Percentiles rank a stretch among this genome's conserved stretches.
Conservation (phyloP, 208 protist genomes). For the Trypanosoma avium region DNA sequence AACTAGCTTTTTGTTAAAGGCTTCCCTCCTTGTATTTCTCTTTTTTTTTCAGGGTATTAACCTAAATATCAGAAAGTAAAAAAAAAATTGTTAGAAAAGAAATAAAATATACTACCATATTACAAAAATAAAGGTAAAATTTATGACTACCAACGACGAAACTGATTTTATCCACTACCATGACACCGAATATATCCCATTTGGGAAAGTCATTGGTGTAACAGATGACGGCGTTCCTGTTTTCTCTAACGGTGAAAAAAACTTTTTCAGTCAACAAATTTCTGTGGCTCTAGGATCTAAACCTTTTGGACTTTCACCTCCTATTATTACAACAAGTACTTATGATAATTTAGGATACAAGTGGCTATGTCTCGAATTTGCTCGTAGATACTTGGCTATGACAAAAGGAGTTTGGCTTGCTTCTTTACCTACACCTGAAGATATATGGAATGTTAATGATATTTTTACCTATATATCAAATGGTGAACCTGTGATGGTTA, state of each 20-base stretch:
- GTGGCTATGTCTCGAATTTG: conserved; percentile 78
- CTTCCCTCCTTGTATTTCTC: no score
- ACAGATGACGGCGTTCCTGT: conserved; percentile 65
- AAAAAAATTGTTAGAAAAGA: no score
- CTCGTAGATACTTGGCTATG: conserved; percentile 61
- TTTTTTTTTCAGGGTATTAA: no score
- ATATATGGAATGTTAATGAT: conserved; percentile 41
- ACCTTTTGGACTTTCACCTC: neutral
- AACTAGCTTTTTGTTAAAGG: no score
- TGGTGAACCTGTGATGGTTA: conserved; percentile 28
- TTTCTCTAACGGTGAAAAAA: conserved; percentile 68
- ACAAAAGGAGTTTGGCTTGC: conserved; percentile 69
- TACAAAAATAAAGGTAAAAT: no score
- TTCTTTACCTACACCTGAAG: conserved; percentile 49
- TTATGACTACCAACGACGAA: conserved; percentile 20
- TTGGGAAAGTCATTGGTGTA: conserved; percentile 56
- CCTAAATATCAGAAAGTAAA: no score
- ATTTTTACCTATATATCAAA: conserved; percentile 30
- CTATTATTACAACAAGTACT: neutral
- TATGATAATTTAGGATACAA: conserved; percentile 54
- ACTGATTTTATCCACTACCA: conserved; percentile 36
- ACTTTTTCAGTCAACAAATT: conserved; percentile 49
- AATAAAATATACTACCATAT: no score
- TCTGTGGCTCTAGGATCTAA: conserved; percentile 37
- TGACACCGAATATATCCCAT: conserved; percentile 55